phyloP scores from a whole-genome alignment of 179 eudicot genomes.

The Carnegiea gigantea region DNA sequence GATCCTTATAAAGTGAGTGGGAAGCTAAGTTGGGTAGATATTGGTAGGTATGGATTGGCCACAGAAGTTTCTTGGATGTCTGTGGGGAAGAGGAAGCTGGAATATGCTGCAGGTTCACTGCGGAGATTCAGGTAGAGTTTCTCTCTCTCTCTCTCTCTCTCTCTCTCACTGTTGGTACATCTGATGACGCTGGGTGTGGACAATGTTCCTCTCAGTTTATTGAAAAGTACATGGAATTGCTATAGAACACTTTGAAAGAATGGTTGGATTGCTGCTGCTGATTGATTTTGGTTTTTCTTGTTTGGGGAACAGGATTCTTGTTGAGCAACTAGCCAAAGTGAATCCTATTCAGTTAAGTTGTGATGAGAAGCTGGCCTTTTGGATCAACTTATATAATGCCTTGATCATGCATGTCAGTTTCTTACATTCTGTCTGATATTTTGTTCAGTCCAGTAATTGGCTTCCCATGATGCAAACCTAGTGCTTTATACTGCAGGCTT shows the following conservation, averaged over 20 bases:
- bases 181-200: neutral
- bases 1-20: slow-evolving; percentile 41
- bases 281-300: slow-evolving; percentile 17
- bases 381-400: slow-evolving; percentile 43
- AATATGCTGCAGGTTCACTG: slow-evolving; percentile 41
- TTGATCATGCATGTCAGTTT: slow-evolving; percentile 41
- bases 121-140: slow-evolving; percentile 36
- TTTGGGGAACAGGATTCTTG: slow-evolving; percentile 37
- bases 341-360: slow-evolving; percentile 35
- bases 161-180: neutral
- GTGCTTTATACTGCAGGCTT: slow-evolving; percentile 29
- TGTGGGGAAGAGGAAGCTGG: slow-evolving; percentile 43
- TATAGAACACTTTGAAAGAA: neutral
- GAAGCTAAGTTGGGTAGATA: slow-evolving; percentile 39
- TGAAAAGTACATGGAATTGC: neutral
- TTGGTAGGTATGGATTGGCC: slow-evolving; percentile 37
- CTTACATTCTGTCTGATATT: neutral
- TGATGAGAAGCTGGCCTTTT: slow-evolving; percentile 43
- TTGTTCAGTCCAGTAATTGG: slow-evolving; percentile 8
- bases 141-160: neutral
- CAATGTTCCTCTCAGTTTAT: neutral
- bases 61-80: slow-evolving; percentile 47
- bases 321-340: slow-evolving; percentile 44
- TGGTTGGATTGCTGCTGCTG: slow-evolving; percentile 14
- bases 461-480: neutral